A percentile compares a stretch with the other conserved stretches of the same genome.
Evolutionary conservation across 768 basidiomycete species (phyloP).

Genomic region (Stropharia rugosoannulata): DNA sequence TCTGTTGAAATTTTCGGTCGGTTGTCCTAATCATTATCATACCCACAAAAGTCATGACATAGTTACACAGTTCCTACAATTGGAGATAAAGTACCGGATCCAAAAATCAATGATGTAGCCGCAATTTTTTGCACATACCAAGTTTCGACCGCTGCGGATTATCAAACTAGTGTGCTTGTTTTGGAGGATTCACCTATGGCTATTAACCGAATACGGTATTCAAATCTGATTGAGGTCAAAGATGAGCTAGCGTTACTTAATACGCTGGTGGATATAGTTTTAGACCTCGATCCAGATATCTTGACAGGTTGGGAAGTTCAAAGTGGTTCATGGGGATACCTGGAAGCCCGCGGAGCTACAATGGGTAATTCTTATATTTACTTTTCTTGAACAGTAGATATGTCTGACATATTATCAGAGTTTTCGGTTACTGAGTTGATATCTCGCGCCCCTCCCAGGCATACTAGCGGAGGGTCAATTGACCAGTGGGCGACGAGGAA

Average conservation of each 20-base stretch:
- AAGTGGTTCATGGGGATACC: slow-evolving; percentile 86
- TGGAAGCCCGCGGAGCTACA: slow-evolving; percentile 60
- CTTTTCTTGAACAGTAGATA: neutral
- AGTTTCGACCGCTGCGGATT: slow-evolving; percentile 36
- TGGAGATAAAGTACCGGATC: slow-evolving; percentile 59
- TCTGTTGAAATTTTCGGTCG: slow-evolving; percentile 86
- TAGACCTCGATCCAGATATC: slow-evolving; percentile 87
- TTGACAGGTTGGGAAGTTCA: slow-evolving; percentile 93
- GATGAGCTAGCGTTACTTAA: slow-evolving; percentile 85
- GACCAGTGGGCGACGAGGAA: slow-evolving; percentile 75
- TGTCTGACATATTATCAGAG: slow-evolving; percentile 39
- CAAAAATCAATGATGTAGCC: slow-evolving; percentile 61
- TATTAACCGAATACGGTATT: slow-evolving; percentile 39
- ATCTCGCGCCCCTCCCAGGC: slow-evolving; percentile 65
- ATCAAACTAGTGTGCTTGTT: slow-evolving; percentile 52
- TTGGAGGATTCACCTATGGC: slow-evolving; percentile 41
- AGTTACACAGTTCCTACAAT: slow-evolving; percentile 56
- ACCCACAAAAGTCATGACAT: neutral
- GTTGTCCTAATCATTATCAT: slow-evolving; percentile 17
- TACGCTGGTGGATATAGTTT: slow-evolving; percentile 66
- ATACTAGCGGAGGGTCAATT: slow-evolving; percentile 25
- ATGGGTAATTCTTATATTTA: slow-evolving; percentile 43
- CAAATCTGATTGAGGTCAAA: slow-evolving; percentile 51
- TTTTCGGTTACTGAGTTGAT: slow-evolving; percentile 72
- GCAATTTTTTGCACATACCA: slow-evolving; percentile 79